A percentile compares a stretch with the other conserved stretches of the same genome.
phyloP scores from a whole-genome alignment of 495 filamentous ascomycete genomes.

The Podospora pseudopauciseta region DNA sequence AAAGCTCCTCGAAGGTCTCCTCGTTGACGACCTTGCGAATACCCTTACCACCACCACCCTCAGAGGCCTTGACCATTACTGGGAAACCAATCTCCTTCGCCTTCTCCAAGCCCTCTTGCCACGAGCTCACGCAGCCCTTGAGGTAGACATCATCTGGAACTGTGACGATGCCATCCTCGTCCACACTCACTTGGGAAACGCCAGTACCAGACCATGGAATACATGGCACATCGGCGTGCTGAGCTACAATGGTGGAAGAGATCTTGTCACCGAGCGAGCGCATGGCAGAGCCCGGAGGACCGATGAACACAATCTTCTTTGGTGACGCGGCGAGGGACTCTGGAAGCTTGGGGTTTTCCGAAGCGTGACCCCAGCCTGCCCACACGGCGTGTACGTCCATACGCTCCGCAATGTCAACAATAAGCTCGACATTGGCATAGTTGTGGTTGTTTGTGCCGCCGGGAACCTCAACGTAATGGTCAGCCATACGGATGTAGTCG shows the following conservation, averaged over 20 bases:
- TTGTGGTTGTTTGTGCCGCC: conserved; percentile 99
- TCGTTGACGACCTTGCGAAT: conserved; percentile 92
- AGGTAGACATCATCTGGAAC: conserved; percentile 83
- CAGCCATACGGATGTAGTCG: conserved; percentile 99
- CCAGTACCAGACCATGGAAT: conserved; percentile 98
- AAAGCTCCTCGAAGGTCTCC: conserved; percentile 76
- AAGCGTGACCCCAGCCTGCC: conserved; percentile 99
- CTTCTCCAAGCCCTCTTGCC: conserved; percentile 82
- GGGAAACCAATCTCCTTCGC: conserved; percentile 93
- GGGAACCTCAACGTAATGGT: conserved; percentile 99
- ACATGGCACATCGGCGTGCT: conserved; percentile 94
- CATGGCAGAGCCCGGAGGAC: conserved; percentile 96
- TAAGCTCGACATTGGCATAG: conserved; percentile 98
- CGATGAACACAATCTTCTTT: conserved; percentile 98
- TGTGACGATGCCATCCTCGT: conserved; percentile 82
- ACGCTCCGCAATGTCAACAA: conserved; percentile 98
- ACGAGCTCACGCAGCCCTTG: conserved; percentile 83
- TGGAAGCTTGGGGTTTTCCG: conserved; percentile 95
- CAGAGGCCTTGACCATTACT: conserved; percentile 99
- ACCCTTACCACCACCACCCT: conserved; percentile 98
- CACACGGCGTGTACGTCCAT: conserved; percentile 98
- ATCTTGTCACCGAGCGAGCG: conserved; percentile 99
- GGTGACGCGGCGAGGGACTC: conserved; percentile 93
- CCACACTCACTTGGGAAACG: conserved; percentile 75
- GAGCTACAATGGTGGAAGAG: conserved; percentile 97